These are phyloP conservation scores for Raphanus hybrid DNA, from an alignment of 441 rosid species.

Conservation along the genomic window DNA sequence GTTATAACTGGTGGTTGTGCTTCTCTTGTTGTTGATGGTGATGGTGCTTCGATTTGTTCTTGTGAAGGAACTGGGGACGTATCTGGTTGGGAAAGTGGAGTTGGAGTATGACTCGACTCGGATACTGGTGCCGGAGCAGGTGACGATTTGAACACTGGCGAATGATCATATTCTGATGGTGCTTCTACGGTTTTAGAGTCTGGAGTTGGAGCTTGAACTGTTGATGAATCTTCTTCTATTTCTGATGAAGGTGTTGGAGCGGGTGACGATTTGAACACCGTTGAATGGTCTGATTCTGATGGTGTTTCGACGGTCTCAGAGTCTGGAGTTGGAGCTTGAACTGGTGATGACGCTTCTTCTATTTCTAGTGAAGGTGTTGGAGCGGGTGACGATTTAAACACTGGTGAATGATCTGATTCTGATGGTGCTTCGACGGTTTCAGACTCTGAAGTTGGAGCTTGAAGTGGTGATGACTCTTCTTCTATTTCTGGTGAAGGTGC, in stretches of 20 bases:
- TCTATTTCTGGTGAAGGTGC: conserved; percentile 15
- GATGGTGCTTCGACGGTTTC: conserved; percentile 27
- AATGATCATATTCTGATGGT: conserved; percentile 29
- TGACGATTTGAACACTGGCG: conserved; percentile 7
- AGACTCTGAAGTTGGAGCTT: conserved; percentile 32
- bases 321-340: conserved; percentile 29
- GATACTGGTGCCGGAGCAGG: not conserved
- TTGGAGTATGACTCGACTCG: not conserved
- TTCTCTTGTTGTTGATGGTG: conserved; percentile 6
- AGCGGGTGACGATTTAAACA: not conserved
- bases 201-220: conserved; percentile 36
- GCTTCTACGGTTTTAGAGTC: conserved; percentile 8
- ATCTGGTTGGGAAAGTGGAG: conserved; percentile 31
- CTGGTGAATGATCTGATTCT: conserved; percentile 23
- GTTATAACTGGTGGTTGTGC: conserved; percentile 31
- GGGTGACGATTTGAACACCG: not conserved
- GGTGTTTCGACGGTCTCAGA: conserved; percentile 20
- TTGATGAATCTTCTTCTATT: conserved; percentile 30
- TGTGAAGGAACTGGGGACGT: conserved; percentile 40
- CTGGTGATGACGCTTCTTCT: conserved; percentile 36
- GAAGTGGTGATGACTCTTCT: conserved; percentile 37
- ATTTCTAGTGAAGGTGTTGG: conserved; percentile 26
- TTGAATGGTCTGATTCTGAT: conserved; percentile 23
- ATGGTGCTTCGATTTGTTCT: conserved; percentile 26
- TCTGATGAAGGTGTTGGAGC: conserved; percentile 29